Evolutionary conservation across 306 rosid species (phyloP).

Genomic region (Quercus rubra): DNA sequence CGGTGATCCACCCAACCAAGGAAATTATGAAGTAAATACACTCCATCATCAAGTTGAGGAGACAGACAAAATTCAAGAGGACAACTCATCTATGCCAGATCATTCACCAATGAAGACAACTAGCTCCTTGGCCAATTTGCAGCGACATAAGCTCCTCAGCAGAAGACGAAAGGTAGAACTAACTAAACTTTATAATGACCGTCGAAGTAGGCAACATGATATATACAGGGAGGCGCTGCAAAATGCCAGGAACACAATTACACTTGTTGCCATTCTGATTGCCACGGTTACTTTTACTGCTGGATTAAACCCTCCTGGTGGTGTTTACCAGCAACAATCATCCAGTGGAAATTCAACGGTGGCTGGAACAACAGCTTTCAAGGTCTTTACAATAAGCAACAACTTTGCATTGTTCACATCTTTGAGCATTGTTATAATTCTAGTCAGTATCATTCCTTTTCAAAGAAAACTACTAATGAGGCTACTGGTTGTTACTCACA

Average conservation of each 20-base stretch:
- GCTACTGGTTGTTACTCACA: conserved; percentile 48
- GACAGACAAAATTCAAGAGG: conserved; percentile 5
- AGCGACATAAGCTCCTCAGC: conserved; percentile 23
- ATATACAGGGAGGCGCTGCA: conserved; percentile 57
- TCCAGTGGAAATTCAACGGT: conserved; percentile 39
- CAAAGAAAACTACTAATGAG: conserved; percentile 41
- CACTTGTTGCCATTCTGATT: conserved; percentile 56
- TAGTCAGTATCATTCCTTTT: conserved; percentile 74
- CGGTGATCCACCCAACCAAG: background rate
- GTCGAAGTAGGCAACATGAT: conserved; percentile 27
- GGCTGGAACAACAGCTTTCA: conserved; percentile 39
- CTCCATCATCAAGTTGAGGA: conserved; percentile 24
- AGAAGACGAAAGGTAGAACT: conserved; percentile 18
- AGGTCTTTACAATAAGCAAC: conserved; percentile 60
- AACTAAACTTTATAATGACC: conserved; percentile 5
- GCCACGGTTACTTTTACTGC: conserved; percentile 66
- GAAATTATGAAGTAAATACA: conserved; percentile 22
- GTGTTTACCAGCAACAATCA: conserved; percentile 47
- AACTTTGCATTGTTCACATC: conserved; percentile 53
- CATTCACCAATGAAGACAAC: background rate
- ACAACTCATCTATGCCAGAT: conserved; percentile 19
- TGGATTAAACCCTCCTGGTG: conserved; percentile 62
- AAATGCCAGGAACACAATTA: conserved; percentile 63
- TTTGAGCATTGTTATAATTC: conserved; percentile 52
- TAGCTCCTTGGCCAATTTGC: conserved; percentile 9